Base-by-base conservation (phyloP, 106 monocot species). In the Chionographis japonica region DNA sequence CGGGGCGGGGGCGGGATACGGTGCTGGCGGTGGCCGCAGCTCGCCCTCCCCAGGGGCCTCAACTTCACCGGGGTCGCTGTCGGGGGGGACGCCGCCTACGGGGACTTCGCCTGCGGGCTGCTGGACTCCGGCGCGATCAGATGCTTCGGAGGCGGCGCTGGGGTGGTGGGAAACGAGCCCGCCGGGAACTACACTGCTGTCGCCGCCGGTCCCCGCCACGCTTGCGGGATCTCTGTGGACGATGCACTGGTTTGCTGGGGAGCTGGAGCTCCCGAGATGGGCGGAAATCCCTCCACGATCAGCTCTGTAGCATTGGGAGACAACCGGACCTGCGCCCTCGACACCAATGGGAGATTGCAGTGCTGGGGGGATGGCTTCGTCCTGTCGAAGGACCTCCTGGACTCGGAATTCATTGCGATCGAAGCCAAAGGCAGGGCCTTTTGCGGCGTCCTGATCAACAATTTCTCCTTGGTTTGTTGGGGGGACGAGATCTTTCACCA, bases 1-100 rank as follows among this genome's bases (percentile, higher is more conserved):
- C 70, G 51, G 20, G 62, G 8, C 0, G n/a, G 54, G 12, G 52
- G 62, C 37, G 16, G 41, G 15, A 58, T 63, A 3, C 2, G 54
- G 12, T 98, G 98, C 75, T 98, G 98, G 93, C 70, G 87, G 39
- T 98, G 98, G 98, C 59, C 37, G 8, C 61, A 78, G 37, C 52
- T 98, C 8, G 2, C 10, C 3, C 1, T 76, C 4, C 82, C 76
- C 7, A 6, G 52, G 0, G 62, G 50, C 13, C 12, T 66, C 2
- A 72, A 54, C 37, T 62, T 87, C 36, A 40, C 77, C 2, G 65
- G 71, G 10, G 52, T 98, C 37, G 87, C 93, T 27, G 90, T 93
- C 20, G 98, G 98, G 14, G 65, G 58, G 14, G 79, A 78, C 12
- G 90, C 93, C 70, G 66, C 90, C 13, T 98, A 93, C 60, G 65